Percentiles rank a stretch among this genome's conserved stretches.
Conservation (phyloP, 2,329 filamentous ascomycete species). For the Xylaria sp. region DNA sequence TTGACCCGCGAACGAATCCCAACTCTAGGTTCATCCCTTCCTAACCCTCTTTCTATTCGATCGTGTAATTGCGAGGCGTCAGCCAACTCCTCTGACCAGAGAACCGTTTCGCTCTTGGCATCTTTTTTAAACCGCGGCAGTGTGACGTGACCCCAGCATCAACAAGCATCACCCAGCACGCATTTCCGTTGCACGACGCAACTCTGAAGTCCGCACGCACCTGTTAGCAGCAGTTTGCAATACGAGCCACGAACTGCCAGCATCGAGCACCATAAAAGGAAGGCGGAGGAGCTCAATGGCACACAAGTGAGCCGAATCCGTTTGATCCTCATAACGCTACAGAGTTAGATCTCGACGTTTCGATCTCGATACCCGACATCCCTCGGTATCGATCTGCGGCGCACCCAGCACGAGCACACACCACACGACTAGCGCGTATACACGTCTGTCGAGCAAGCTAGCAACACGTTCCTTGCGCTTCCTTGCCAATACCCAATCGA, state of each 20-base stretch:
- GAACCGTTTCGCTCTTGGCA: slow-evolving; percentile 7
- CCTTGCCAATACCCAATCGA: slow-evolving; percentile 6
- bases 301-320: slow-evolving; percentile 12
- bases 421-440: neutral
- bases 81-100: slow-evolving; percentile 1
- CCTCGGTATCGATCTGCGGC: slow-evolving; percentile 1
- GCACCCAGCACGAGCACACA: neutral
- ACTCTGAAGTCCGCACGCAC: slow-evolving; percentile 2
- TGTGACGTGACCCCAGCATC: slow-evolving; percentile 15
- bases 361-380: slow-evolving; percentile 1
- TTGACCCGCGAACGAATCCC: neutral
- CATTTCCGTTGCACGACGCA: neutral
- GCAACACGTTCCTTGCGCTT: neutral
- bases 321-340: slow-evolving; percentile 5
- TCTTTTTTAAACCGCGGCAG: slow-evolving; percentile 9
- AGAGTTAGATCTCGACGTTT: slow-evolving; percentile 6
- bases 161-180: slow-evolving; percentile 5
- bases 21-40: neutral
- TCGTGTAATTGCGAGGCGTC: neutral
- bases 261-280: slow-evolving; percentile 4
- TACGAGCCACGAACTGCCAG: slow-evolving; percentile 3
- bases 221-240: slow-evolving; percentile 6
- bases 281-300: slow-evolving; percentile 11
- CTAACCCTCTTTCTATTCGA: neutral
- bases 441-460: neutral